Evolutionary conservation across 306 rosid species (phyloP).

Genomic region (Cucurbita argyrosperma): DNA sequence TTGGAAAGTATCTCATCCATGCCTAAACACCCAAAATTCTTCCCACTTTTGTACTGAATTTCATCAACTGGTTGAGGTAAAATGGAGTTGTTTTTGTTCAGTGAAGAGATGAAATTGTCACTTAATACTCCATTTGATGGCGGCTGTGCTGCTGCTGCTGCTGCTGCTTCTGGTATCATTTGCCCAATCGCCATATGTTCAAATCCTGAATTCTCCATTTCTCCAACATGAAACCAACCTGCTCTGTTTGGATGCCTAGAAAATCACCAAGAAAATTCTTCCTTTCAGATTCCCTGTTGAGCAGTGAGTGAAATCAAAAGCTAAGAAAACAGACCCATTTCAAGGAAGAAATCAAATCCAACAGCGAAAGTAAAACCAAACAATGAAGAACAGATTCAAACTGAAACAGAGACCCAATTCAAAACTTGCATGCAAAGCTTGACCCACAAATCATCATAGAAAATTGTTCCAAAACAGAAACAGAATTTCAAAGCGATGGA

Average conservation of each 20-base stretch:
- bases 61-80: constrained; percentile 39
- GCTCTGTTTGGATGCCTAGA: background rate
- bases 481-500: background rate
- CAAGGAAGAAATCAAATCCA: background rate
- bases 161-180: background rate
- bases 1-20: constrained; percentile 64
- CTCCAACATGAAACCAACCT: background rate
- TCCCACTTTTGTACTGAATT: constrained; percentile 39
- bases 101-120: constrained; percentile 8
- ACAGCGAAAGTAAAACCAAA: background rate
- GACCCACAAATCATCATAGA: background rate
- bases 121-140: constrained; percentile 4
- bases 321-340: background rate
- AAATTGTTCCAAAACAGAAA: background rate
- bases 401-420: background rate
- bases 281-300: background rate
- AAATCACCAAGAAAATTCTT: background rate
- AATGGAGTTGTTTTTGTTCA: constrained; percentile 22
- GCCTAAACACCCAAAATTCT: constrained; percentile 43
- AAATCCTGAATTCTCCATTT: background rate
- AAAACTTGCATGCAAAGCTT: background rate
- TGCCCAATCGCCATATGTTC: background rate
- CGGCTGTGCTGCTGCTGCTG: background rate
- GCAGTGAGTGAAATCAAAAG: background rate
- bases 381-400: background rate